Base-by-base conservation (phyloP, 2,329 filamentous ascomycete species). In the Penicillium sp. region DNA sequence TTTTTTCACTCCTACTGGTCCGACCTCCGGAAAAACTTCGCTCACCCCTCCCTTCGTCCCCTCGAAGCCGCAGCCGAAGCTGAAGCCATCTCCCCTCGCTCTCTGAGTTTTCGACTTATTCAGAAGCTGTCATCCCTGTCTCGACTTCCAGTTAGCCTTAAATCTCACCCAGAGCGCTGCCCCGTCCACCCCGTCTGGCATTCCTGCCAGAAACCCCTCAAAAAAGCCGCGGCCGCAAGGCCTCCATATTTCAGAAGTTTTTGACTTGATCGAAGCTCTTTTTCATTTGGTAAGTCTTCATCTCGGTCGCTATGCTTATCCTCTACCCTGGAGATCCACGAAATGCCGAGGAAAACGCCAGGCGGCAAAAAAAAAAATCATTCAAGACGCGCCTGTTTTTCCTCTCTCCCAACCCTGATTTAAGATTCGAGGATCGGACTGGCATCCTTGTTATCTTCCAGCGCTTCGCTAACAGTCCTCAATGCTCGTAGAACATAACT, bases 401-500 rank as follows among this genome's bases (percentile, higher is more conserved):
- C 33, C 38, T 49, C 42, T 39, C 38, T 15, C 47, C 49, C 28
- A 29, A 33, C 26, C 21, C 38, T 42, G 34, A 47, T 45, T 24
- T 42, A 28, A 23, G 24, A 49, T 56, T 51, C 51, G 48, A 28
- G 42, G 51, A 57, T 41, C 50, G 48, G 46, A 54, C 53, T 54
- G 47, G 34, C 45, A 36, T 45, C 49, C 38, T 49, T 50, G 41
- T 53, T 47, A 47, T 34, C 45, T 29, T 56, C 42, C 33, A 48
- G 56, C 38, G 16, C 36, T 47, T 64, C 48, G 31, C 56, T 63
- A 61, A 66, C 48, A 41, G 41, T 39, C 44, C 47, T 50, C n/a
- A 41, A 47, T 52, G 50, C 41, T 62, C 49, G 57, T 53, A 71
- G 69, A 58, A 57, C 51, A 68, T 70, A 69, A 59, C 54, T 61